A percentile compares a stretch with the other conserved stretches of the same genome.
Conservation (phyloP, 768 basidiomycete species). For the Cystobasidium onofrii region DNA sequence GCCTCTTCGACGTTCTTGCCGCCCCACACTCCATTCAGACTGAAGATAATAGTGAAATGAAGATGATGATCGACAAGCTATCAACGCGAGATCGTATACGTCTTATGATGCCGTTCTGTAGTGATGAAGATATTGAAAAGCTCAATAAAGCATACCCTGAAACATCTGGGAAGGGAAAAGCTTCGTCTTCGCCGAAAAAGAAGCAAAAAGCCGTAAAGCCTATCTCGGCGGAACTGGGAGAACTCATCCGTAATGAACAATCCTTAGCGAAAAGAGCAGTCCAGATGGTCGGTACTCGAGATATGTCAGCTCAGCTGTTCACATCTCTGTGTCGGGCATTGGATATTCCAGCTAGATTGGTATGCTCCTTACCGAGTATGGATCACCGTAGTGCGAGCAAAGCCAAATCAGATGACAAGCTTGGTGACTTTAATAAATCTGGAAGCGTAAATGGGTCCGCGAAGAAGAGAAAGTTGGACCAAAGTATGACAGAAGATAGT, state of each 20-base stretch:
- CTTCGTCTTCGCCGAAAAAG: not conserved
- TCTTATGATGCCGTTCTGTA: slow-evolving; percentile 21
- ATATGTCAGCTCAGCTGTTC: slow-evolving; percentile 81
- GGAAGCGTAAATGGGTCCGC: slow-evolving; percentile 39
- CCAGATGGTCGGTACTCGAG: slow-evolving; percentile 68
- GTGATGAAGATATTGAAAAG: not conserved
- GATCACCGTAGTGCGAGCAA: slow-evolving; percentile 64
- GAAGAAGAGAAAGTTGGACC: slow-evolving; percentile 42
- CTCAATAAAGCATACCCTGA: slow-evolving; percentile 13
- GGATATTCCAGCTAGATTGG: slow-evolving; percentile 74
- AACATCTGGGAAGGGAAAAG: not conserved
- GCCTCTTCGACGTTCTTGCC: not conserved
- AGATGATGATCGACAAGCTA: not conserved
- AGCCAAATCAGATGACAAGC: slow-evolving; percentile 11
- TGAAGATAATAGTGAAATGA: not conserved
- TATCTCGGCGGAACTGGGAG: slow-evolving; percentile 68
- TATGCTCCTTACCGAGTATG: slow-evolving; percentile 82
- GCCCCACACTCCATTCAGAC: slow-evolving; percentile 9
- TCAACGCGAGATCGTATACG: slow-evolving; percentile 12
- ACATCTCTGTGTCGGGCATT: slow-evolving; percentile 79
- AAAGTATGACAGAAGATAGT: slow-evolving; percentile 39
- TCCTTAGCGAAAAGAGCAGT: slow-evolving; percentile 89
- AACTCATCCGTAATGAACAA: slow-evolving; percentile 65
- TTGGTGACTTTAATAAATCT: not conserved
- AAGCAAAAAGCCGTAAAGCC: slow-evolving; percentile 56